These are phyloP conservation scores for Amoebophrya sp. DNA, from an alignment of 169 alveolate genomes.

Conservation along the genomic window DNA sequence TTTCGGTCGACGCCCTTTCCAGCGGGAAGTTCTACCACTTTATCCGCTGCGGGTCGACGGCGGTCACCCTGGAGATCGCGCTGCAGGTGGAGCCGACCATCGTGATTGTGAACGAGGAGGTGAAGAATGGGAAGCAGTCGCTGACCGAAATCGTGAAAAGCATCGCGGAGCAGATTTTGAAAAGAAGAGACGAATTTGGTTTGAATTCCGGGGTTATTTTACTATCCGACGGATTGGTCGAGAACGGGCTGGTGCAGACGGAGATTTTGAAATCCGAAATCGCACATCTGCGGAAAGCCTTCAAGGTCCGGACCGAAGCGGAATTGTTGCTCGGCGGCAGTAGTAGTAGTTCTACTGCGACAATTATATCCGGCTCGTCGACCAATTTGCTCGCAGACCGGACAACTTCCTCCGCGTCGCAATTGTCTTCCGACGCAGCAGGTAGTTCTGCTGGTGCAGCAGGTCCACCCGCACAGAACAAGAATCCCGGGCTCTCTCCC, in stretches of 20 bases:
- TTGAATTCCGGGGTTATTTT: background rate
- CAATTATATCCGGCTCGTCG: no score
- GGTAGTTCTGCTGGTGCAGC: no score
- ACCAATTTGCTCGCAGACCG: no score
- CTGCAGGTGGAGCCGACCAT: slow-evolving; percentile 8
- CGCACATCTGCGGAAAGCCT: background rate
- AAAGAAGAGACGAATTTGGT: background rate
- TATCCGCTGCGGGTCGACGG: background rate
- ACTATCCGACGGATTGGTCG: background rate
- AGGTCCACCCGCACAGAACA: no score
- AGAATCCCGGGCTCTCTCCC: no score
- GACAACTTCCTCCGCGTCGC: no score
- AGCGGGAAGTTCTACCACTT: background rate
- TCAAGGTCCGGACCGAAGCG: background rate
- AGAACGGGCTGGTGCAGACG: background rate
- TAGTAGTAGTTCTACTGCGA: no score
- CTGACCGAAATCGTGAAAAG: background rate
- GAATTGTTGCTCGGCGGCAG: no score
- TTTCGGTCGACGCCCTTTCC: background rate
- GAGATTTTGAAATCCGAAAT: background rate
- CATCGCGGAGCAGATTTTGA: background rate
- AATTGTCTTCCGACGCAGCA: no score
- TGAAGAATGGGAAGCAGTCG: background rate
- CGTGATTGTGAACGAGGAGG: background rate
- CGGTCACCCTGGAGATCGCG: background rate